Percentiles rank a stretch among this genome's conserved stretches.
Evolutionary conservation across 108 stramenopile species (phyloP).

Genomic region (Nitzschia sp.): DNA sequence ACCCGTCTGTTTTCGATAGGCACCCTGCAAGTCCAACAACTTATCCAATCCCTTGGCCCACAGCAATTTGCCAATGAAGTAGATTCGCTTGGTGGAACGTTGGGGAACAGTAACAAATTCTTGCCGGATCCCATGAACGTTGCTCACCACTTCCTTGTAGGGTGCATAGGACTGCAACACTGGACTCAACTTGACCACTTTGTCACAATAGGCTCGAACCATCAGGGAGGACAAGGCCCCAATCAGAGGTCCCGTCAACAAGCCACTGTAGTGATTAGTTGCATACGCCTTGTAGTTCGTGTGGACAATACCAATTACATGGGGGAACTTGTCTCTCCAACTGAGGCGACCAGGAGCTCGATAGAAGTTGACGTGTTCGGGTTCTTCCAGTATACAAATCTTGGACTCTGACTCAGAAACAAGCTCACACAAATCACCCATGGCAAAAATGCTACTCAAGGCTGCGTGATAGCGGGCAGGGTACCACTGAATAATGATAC

Average conservation of each 20-base stretch:
- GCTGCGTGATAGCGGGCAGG: conserved; percentile 50
- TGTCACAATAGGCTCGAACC: conserved; percentile 76
- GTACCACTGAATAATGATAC: conserved; percentile 57
- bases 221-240: conserved; percentile 31
- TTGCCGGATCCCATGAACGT: conserved; percentile 83
- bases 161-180: conserved; percentile 62
- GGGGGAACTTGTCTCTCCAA: conserved; percentile 80
- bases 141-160: conserved; percentile 64
- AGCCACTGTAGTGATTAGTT: conserved; percentile 24
- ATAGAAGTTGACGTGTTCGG: conserved; percentile 87
- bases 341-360: conserved; percentile 54
- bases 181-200: conserved; percentile 65
- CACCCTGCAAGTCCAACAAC: conserved; percentile 54
- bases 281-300: conserved; percentile 80
- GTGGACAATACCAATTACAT: conserved; percentile 85
- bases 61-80: conserved; percentile 82
- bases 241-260: conserved; percentile 21
- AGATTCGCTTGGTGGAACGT: conserved; percentile 35
- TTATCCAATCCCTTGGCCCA: conserved; percentile 62
- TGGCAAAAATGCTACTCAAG: conserved; percentile 66
- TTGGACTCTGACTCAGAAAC: conserved; percentile 11
- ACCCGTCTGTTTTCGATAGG: conserved; percentile 47
- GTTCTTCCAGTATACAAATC: conserved; percentile 83
- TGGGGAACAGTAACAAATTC: conserved; percentile 58
- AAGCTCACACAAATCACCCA: conserved; percentile 60